Conservation (phyloP, 2,329 filamentous ascomycete species). For the Trichophyton simii region DNA sequence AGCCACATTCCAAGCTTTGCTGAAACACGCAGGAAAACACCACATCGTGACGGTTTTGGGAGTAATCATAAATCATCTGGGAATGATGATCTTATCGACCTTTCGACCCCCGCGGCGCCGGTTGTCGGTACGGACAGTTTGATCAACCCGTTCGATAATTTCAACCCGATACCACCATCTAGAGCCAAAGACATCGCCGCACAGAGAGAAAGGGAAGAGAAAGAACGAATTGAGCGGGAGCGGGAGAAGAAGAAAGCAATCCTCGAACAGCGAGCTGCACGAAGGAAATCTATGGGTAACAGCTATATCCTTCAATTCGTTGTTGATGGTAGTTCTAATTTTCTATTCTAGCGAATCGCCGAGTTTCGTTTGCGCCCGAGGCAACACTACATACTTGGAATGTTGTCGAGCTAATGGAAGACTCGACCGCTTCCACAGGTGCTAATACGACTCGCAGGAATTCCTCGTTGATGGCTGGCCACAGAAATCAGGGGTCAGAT, state of each 20-base stretch:
- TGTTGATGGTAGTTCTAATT: not conserved
- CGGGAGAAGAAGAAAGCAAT: constrained; percentile 49
- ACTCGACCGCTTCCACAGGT: constrained; percentile 64
- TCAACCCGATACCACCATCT: constrained; percentile 29
- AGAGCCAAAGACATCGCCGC: constrained; percentile 49
- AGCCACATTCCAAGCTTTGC: constrained; percentile 52
- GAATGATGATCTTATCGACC: constrained; percentile 28
- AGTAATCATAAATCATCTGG: constrained; percentile 5
- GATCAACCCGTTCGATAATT: constrained; percentile 37
- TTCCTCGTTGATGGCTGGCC: constrained; percentile 41
- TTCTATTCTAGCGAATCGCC: constrained; percentile 52
- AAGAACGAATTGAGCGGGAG: constrained; percentile 37
- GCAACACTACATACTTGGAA: constrained; percentile 96
- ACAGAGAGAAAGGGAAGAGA: constrained; percentile 56
- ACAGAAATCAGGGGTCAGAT: not conserved
- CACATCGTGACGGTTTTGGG: constrained; percentile 22
- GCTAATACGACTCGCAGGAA: constrained; percentile 63
- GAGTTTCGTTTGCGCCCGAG: constrained; percentile 94
- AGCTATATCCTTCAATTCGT: not conserved
- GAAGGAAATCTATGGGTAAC: constrained; percentile 72
- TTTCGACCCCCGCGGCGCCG: constrained; percentile 28
- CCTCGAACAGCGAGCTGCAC: constrained; percentile 66
- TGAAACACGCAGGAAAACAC: constrained; percentile 35
- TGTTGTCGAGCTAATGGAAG: constrained; percentile 76
- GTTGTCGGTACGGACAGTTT: constrained; percentile 29